Percentiles rank a stretch among this genome's conserved stretches.
Evolutionary conservation across 1,139 yeast genomes (phyloP).

Genomic region (Pichiaceae sp.): DNA sequence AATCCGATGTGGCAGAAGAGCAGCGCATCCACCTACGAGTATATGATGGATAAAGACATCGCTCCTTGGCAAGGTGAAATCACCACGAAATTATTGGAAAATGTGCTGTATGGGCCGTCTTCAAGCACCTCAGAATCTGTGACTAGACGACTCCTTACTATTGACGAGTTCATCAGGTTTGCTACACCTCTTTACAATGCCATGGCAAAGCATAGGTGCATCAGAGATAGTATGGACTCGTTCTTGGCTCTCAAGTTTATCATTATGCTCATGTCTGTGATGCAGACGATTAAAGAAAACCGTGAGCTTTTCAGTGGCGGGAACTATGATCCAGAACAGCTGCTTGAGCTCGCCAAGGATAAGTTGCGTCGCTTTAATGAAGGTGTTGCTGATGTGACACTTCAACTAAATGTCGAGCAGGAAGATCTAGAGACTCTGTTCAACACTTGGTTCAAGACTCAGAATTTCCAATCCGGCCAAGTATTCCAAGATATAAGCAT

Average conservation of each 20-base stretch:
- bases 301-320: conserved; percentile 5
- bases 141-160: background rate
- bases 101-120: background rate
- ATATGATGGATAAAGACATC: too few relatives aligned
- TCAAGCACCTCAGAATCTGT: too few relatives aligned
- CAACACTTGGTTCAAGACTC: background rate
- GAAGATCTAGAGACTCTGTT: background rate
- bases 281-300: conserved; percentile 1
- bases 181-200: background rate
- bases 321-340: background rate
- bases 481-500: too few relatives aligned
- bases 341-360: background rate
- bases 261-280: background rate
- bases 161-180: background rate
- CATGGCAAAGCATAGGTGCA: background rate
- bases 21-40: too few relatives aligned
- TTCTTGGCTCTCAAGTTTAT: background rate
- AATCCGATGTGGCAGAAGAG: too few relatives aligned
- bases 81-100: background rate
- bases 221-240: conserved; percentile 1
- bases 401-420: background rate
- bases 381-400: background rate
- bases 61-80: background rate
- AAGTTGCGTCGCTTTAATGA: background rate
- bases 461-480: too few relatives aligned